phyloP scores from a whole-genome alignment of 1,284 basidiomycete species.

The Volvariella surrecta region DNA sequence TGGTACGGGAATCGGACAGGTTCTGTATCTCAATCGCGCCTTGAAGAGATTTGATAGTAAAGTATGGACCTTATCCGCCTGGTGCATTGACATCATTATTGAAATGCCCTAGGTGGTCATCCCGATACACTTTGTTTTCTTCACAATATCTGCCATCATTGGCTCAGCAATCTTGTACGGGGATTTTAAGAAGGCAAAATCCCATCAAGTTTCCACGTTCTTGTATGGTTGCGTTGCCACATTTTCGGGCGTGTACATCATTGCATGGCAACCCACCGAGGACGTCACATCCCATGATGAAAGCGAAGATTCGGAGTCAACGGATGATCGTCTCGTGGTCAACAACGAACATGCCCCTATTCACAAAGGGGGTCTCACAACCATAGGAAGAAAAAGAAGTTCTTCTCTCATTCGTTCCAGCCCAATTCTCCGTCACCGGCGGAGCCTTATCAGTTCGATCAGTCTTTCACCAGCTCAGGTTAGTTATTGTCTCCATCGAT shows the following conservation, averaged over 20 bases:
- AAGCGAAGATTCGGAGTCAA: constrained; percentile 16
- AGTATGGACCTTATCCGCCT: constrained; percentile 28
- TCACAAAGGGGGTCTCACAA: constrained; percentile 12
- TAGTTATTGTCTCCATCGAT: constrained; percentile 14
- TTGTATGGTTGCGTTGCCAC: constrained; percentile 77
- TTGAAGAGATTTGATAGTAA: constrained; percentile 86
- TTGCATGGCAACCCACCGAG: constrained; percentile 46
- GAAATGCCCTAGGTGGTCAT: constrained; percentile 61
- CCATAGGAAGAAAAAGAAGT: constrained; percentile 28
- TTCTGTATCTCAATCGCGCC: constrained; percentile 86
- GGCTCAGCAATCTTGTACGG: constrained; percentile 92
- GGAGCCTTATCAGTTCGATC: constrained; percentile 50
- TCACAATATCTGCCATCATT: constrained; percentile 81
- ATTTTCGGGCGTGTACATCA: constrained; percentile 81
- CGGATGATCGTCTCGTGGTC: constrained; percentile 14
- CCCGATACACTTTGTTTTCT: constrained; percentile 91
- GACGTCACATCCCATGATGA: constrained; percentile 9
- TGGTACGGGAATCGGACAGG: constrained; percentile 81
- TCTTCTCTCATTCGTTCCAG: constrained; percentile 34
- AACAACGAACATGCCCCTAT: constrained; percentile 17
- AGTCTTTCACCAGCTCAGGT: constrained; percentile 70
- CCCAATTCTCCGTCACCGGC: constrained; percentile 39
- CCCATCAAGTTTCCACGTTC: constrained; percentile 83
- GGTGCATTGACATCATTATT: background rate
- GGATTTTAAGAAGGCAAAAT: constrained; percentile 77